A percentile compares a stretch with the other conserved stretches of the same genome.
phyloP scores from a whole-genome alignment of 768 basidiomycete species.

The Suillus ampliporus region DNA sequence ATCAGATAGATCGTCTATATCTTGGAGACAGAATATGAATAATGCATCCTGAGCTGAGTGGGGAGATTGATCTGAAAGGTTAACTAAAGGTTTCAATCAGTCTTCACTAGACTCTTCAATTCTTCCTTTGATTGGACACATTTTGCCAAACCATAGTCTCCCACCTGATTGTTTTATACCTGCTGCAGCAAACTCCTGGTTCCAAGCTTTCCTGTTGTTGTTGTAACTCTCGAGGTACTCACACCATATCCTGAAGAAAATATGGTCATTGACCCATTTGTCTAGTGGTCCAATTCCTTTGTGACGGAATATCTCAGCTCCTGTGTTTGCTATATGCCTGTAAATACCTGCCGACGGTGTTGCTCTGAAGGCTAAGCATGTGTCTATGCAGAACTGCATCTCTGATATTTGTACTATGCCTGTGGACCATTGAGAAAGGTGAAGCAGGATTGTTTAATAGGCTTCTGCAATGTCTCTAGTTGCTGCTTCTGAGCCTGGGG shows the following conservation, averaged over 20 bases:
- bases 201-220: neutral
- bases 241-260: slow-evolving; percentile 18
- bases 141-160: slow-evolving; percentile 30
- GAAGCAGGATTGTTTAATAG: slow-evolving; percentile 36
- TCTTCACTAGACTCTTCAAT: slow-evolving; percentile 43
- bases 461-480: slow-evolving; percentile 41
- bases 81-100: slow-evolving; percentile 22
- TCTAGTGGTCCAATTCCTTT: slow-evolving; percentile 10
- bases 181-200: neutral
- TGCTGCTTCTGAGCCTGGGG: slow-evolving; percentile 37
- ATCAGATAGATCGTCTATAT: slow-evolving; percentile 17
- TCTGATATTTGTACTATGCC: slow-evolving; percentile 27
- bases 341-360: slow-evolving; percentile 10
- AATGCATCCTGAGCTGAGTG: slow-evolving; percentile 22
- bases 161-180: slow-evolving; percentile 16
- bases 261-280: slow-evolving; percentile 10
- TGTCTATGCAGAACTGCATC: slow-evolving; percentile 20
- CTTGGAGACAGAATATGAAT: slow-evolving; percentile 31
- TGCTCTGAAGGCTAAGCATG: slow-evolving; percentile 10
- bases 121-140: slow-evolving; percentile 11
- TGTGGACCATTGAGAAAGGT: slow-evolving; percentile 35
- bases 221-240: slow-evolving; percentile 9
- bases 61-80: slow-evolving; percentile 15
- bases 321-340: slow-evolving; percentile 13
- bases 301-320: slow-evolving; percentile 3